Percentiles rank a stretch among this genome's conserved stretches.
Evolutionary conservation across 495 filamentous ascomycete genomes (phyloP).

Genomic region (Tuber magnatum): DNA sequence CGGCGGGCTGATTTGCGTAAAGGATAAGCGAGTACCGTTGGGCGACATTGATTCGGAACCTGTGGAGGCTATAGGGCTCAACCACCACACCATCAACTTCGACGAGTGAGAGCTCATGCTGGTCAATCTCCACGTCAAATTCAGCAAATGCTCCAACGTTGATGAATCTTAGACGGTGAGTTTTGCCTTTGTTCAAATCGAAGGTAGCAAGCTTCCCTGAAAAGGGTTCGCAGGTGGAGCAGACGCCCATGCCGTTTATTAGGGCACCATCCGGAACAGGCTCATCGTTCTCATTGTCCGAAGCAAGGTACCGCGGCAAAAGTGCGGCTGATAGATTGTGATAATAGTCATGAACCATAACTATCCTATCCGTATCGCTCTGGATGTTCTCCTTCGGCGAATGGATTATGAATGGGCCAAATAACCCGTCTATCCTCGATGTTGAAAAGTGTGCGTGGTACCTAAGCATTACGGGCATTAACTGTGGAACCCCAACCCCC

Average conservation of each 20-base stretch:
- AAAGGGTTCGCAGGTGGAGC: constrained; percentile 48
- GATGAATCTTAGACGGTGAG: constrained; percentile 62
- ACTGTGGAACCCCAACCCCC: not conserved
- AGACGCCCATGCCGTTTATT: constrained; percentile 58
- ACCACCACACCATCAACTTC: constrained; percentile 69
- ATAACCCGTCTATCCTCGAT: constrained; percentile 47
- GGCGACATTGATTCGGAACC: constrained; percentile 57
- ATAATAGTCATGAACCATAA: constrained; percentile 56
- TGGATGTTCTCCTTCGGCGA: constrained; percentile 43
- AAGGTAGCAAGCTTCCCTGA: constrained; percentile 45
- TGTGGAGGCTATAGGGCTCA: constrained; percentile 49
- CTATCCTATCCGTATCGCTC: constrained; percentile 50
- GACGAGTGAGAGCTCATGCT: constrained; percentile 49
- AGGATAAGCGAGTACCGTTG: constrained; percentile 63
- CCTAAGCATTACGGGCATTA: not conserved
- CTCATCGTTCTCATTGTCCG: constrained; percentile 50
- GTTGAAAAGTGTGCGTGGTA: constrained; percentile 40
- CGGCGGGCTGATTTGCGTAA: constrained; percentile 50
- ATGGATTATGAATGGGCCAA: constrained; percentile 54
- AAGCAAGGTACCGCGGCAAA: constrained; percentile 48
- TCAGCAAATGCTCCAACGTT: constrained; percentile 58
- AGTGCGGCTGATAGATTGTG: constrained; percentile 50
- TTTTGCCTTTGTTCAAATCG: constrained; percentile 48
- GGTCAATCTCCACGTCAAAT: constrained; percentile 50
- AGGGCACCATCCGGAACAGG: constrained; percentile 57